A percentile compares a stretch with the other conserved stretches of the same genome.
Evolutionary conservation across 768 basidiomycete species (phyloP).

Genomic region (Pleurotus salmoneostramineus): DNA sequence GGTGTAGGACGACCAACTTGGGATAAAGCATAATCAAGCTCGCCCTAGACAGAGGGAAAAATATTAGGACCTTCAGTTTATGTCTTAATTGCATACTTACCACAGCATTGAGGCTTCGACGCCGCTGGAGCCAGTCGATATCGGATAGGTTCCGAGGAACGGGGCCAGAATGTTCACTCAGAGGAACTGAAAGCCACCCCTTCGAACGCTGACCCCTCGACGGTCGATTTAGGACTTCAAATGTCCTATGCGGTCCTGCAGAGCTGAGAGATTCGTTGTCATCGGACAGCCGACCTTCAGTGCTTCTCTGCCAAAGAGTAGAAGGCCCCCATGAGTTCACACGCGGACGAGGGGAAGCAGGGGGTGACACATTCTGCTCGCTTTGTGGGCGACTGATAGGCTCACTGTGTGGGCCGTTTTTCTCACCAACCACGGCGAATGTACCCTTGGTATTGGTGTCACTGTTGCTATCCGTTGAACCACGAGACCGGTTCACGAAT

Average conservation of each 20-base stretch:
- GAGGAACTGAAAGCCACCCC: slow-evolving; percentile 22
- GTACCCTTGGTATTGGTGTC: slow-evolving; percentile 12
- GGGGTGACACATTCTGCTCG: slow-evolving; percentile 34
- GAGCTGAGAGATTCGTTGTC: slow-evolving; percentile 44
- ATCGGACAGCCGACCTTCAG: slow-evolving; percentile 40
- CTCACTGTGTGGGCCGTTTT: slow-evolving; percentile 22
- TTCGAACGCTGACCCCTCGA: slow-evolving; percentile 26
- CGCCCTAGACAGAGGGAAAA: slow-evolving; percentile 42
- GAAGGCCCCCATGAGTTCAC: slow-evolving; percentile 50
- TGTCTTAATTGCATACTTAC: slow-evolving; percentile 34
- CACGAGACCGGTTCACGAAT: slow-evolving; percentile 6
- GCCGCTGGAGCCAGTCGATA: slow-evolving; percentile 73
- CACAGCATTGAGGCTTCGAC: slow-evolving; percentile 67
- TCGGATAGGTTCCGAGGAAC: slow-evolving; percentile 59
- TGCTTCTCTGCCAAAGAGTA: slow-evolving; percentile 32
- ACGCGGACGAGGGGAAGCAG: slow-evolving; percentile 38
- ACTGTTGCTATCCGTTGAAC: slow-evolving; percentile 8
- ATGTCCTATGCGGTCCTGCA: slow-evolving; percentile 33
- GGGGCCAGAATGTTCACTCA: slow-evolving; percentile 15
- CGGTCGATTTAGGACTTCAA: slow-evolving; percentile 52
- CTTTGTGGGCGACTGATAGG: slow-evolving; percentile 31
- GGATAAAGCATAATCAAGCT: slow-evolving; percentile 66
- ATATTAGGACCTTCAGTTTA: too few relatives aligned
- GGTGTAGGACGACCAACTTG: slow-evolving; percentile 47
- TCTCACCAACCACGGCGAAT: slow-evolving; percentile 26